phyloP scores from a whole-genome alignment of 495 filamentous ascomycete genomes.

The Talaromyces proteolyticus region DNA sequence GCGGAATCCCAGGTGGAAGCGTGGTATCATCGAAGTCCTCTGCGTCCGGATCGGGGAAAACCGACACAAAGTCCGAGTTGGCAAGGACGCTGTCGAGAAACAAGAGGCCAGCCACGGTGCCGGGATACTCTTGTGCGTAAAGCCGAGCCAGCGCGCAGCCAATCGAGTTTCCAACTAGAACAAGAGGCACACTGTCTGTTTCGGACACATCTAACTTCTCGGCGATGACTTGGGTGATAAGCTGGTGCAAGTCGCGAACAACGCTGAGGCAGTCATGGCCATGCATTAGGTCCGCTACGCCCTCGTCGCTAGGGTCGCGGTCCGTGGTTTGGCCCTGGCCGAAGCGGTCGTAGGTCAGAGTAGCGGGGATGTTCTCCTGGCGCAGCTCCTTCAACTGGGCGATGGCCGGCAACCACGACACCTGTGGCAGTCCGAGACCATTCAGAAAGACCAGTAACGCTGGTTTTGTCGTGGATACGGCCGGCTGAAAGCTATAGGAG shows the following conservation, averaged over 20 bases:
- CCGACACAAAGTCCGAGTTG: conserved; percentile 51
- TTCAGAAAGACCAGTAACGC: conserved; percentile 56
- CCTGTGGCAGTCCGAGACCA: conserved; percentile 48
- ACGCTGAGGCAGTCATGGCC: conserved; percentile 46
- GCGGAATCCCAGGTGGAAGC: conserved; percentile 37
- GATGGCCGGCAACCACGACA: conserved; percentile 43
- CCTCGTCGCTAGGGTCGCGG: conserved; percentile 45
- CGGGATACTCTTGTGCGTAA: conserved; percentile 42
- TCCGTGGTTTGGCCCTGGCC: conserved; percentile 53
- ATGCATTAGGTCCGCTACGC: conserved; percentile 30
- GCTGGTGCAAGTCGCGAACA: conserved; percentile 44
- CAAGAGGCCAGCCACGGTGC: conserved; percentile 39
- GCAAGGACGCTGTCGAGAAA: conserved; percentile 60
- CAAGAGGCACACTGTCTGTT: conserved; percentile 17
- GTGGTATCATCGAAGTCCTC: conserved; percentile 33
- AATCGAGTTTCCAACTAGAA: conserved; percentile 54
- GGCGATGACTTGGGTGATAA: conserved; percentile 34
- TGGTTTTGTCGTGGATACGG: conserved; percentile 11
- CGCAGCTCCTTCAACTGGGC: conserved; percentile 26
- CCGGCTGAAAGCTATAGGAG: conserved; percentile 17
- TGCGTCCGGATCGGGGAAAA: conserved; percentile 55
- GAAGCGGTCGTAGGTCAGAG: conserved; percentile 60
- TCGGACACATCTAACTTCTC: conserved; percentile 12
- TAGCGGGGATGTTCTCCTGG: conserved; percentile 27
- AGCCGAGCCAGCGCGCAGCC: conserved; percentile 54